A percentile compares a stretch with the other conserved stretches of the same genome.
phyloP scores from a whole-genome alignment of 164 flowering plant species.

The Platanus orientalis region DNA sequence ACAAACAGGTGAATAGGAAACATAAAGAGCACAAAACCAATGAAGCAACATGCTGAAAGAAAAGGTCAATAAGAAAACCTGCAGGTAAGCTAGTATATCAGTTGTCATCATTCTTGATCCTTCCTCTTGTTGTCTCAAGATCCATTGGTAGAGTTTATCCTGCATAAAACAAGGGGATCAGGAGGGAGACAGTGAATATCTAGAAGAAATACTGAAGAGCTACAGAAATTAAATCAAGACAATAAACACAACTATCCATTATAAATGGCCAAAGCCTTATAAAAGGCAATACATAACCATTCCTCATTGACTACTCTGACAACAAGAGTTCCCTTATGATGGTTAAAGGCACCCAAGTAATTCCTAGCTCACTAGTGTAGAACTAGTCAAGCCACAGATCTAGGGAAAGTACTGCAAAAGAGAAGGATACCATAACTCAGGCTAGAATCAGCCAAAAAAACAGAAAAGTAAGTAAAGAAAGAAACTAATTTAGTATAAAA shows the following conservation, averaged over 20 bases:
- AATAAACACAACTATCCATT: too few species aligned
- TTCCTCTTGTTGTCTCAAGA: constrained; percentile 69
- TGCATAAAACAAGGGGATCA: constrained; percentile 18
- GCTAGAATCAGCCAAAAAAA: neutral
- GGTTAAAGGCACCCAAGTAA: too few species aligned
- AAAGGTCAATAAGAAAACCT: constrained; percentile 38
- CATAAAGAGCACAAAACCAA: neutral
- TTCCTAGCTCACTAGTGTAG: too few species aligned
- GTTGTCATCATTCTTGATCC: constrained; percentile 59
- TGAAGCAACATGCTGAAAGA: neutral
- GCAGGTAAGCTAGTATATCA: constrained; percentile 61
- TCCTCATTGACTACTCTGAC: neutral
- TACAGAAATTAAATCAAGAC: too few species aligned
- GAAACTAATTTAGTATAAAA: neutral
- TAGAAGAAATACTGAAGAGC: neutral
- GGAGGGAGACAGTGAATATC: neutral
- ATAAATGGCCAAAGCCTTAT: too few species aligned
- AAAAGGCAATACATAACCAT: neutral
- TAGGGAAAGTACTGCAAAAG: too few species aligned
- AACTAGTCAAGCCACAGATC: too few species aligned
- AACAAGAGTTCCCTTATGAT: too few species aligned
- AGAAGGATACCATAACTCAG: neutral
- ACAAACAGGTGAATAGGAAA: neutral
- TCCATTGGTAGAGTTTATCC: constrained; percentile 91
- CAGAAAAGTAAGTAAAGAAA: too few species aligned